Evolutionary conservation across 2,329 filamentous ascomycete genomes (phyloP).

Genomic region (Aquanectria penicillioides): DNA sequence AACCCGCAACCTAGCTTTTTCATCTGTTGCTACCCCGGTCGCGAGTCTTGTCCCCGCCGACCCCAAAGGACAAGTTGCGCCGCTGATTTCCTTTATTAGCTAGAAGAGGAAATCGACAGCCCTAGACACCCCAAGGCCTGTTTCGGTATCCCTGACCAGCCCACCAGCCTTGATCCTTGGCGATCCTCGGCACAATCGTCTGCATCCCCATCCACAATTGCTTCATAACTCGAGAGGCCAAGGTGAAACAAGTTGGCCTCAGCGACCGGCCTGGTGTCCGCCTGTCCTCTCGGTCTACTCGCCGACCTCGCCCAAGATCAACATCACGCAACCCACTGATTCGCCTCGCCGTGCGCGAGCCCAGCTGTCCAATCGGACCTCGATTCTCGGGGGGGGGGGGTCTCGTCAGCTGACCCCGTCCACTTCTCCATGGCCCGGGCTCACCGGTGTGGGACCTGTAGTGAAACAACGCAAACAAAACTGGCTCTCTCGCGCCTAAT

Average conservation of each 20-base stretch:
- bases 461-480: background rate
- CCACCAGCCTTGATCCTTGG: slow-evolving; percentile 13
- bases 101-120: background rate
- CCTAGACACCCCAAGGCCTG: background rate
- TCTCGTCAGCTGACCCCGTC: background rate
- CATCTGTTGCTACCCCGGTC: background rate
- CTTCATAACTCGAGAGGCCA: background rate
- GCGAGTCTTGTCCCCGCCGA: background rate
- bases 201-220: background rate
- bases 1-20: background rate
- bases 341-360: background rate
- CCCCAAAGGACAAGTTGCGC: slow-evolving; percentile 17
- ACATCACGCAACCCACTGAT: background rate
- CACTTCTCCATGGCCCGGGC: background rate
- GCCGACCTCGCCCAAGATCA: background rate
- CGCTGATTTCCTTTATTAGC: background rate
- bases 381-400: background rate
- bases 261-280: background rate
- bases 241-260: background rate
- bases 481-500: background rate
- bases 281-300: background rate
- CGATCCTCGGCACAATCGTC: background rate
- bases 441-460: background rate
- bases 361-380: background rate
- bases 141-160: background rate